phyloP scores from a whole-genome alignment of 768 basidiomycete species.

The Neoboletus magnificus region DNA sequence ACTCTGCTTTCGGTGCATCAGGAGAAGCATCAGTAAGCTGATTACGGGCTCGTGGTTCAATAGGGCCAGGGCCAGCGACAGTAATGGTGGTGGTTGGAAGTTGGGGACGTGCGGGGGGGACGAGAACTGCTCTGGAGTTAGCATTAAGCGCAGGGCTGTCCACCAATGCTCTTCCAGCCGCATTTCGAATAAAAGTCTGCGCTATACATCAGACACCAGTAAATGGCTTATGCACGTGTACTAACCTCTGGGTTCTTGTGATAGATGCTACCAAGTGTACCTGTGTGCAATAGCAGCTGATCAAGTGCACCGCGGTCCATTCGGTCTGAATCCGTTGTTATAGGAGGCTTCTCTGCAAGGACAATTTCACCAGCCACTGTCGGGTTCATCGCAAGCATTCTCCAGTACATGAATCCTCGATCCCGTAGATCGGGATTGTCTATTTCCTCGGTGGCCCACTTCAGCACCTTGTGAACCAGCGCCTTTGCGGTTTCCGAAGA shows the following conservation, averaged over 20 bases:
- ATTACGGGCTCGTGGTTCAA: constrained; percentile 28
- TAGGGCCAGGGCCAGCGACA: constrained; percentile 55
- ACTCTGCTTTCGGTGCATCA: constrained; percentile 31
- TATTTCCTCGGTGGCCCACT: constrained; percentile 95
- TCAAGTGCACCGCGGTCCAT: constrained; percentile 98
- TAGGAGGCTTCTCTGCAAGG: constrained; percentile 88
- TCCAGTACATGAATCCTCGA: constrained; percentile 99
- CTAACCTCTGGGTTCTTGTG: constrained; percentile 94
- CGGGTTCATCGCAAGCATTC: constrained; percentile 91
- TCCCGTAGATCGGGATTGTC: constrained; percentile 98
- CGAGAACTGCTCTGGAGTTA: constrained; percentile 69
- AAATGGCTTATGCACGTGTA: not conserved
- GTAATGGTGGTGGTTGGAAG: constrained; percentile 44
- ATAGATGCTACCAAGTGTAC: constrained; percentile 92
- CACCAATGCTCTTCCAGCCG: constrained; percentile 72
- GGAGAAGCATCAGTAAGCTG: constrained; percentile 25
- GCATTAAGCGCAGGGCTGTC: constrained; percentile 91
- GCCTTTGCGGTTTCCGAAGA: constrained; percentile 81
- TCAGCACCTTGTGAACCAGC: constrained; percentile 90
- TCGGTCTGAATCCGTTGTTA: constrained; percentile 96
- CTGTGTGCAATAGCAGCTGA: constrained; percentile 90
- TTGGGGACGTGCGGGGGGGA: constrained; percentile 54
- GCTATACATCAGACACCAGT: constrained; percentile 11
- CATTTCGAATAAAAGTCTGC: constrained; percentile 91
- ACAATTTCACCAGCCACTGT: constrained; percentile 86